phyloP scores from a whole-genome alignment of 176 grass and related monocot genomes.

The Guadua angustifolia region DNA sequence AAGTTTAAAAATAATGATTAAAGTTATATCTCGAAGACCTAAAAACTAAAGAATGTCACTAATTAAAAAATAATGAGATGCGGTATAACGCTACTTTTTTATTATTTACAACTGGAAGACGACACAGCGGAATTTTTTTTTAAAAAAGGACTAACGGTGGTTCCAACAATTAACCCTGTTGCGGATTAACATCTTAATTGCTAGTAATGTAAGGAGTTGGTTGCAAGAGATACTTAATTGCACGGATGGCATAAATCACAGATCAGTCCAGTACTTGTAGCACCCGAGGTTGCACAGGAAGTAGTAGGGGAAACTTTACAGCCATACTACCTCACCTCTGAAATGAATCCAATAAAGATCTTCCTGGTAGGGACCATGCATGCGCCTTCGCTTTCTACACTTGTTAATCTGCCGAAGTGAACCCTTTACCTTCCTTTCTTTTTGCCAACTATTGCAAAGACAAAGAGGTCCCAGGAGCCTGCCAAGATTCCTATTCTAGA shows the following conservation, averaged over 20 bases:
- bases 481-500: conserved; percentile 21
- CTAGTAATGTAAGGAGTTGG: background rate
- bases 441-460: conserved; percentile 9
- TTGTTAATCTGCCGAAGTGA: conserved; percentile 10
- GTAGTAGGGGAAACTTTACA: conserved; percentile 22
- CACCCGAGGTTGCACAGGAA: background rate
- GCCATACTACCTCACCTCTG: conserved; percentile 12
- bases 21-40: no score
- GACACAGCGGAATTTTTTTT: background rate
- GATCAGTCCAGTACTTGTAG: background rate
- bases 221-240: background rate
- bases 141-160: conserved; percentile 2
- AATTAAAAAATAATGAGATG: no score
- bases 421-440: background rate
- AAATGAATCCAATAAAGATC: conserved; percentile 29
- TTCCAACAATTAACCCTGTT: conserved; percentile 10
- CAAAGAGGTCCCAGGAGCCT: background rate
- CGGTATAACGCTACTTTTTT: no score
- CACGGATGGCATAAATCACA: conserved; percentile 23
- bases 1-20: no score
- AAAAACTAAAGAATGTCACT: no score
- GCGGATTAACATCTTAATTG: background rate
- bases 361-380: background rate
- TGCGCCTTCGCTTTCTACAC: background rate
- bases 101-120: background rate